Base-by-base conservation (phyloP, 768 basidiomycete species). In the Leccinum disarticulatum region DNA sequence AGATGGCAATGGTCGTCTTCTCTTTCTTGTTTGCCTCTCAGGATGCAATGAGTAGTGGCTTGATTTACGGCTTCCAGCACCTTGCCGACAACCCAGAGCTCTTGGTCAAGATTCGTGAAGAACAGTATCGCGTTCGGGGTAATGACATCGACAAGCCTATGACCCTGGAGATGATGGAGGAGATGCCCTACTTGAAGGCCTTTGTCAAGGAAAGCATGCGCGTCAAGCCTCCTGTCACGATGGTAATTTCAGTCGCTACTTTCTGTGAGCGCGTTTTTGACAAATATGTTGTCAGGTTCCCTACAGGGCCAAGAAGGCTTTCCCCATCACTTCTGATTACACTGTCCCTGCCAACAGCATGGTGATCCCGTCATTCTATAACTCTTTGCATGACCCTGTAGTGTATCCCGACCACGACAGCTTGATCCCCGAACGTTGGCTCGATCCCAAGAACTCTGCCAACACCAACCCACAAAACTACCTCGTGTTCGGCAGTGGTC, bases 11-110 rank as follows among this genome's bases (percentile, higher is more conserved):
- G 88, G 95, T 97, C 69, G 76, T 99, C 43, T 88, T 99, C 70
- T 94, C 92, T 11, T 98, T 98, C 87, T 79, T 99, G 56, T 98
- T 98, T 68, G 97, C 93, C 2, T 90, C 87, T 27, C 93, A 97
- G 79, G 97, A 99, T 72, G 97, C 97, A 52, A 98, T 99, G 97
- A 93, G 92, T 72, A 94, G 91, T 61, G 95, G 95, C 53, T 78
- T 98, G 67, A 94, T 97, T 69, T 98, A 93, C 74, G 90, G 87
- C 41, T 97, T 98, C 86, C 97, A 99, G 76, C 93, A 95, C 74
- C 81, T 97, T 38, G 92, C 91, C 48, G 97, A 98, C 74, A 82
- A 92, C 71, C 96, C 96, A 1, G 90, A 94, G 27, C 77, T 97
- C 56, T 76, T 96, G 65, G 85, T 84, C 38, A 98, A 96, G 77